A percentile compares a stretch with the other conserved stretches of the same genome.
These are phyloP conservation scores for Croton laevigatus DNA, from an alignment of 441 rosid species.

Conservation along the genomic window DNA sequence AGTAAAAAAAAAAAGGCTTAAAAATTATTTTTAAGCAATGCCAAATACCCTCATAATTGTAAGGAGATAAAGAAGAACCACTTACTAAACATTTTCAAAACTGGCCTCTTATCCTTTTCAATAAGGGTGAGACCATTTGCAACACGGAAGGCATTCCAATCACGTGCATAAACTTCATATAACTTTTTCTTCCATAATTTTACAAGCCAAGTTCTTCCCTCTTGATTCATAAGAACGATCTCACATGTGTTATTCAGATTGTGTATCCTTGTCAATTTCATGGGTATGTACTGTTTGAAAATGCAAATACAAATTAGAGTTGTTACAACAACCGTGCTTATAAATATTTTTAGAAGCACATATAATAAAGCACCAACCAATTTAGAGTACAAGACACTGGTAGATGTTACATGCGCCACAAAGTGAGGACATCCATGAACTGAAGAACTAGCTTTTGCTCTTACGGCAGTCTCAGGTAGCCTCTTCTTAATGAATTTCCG, in stretches of 20 bases:
- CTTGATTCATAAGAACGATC: conserved; percentile 7
- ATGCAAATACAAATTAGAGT: background rate
- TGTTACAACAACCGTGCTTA: too few relatives aligned
- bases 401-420: background rate
- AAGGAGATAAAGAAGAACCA: too few relatives aligned
- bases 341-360: background rate
- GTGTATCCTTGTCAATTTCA: conserved; percentile 3
- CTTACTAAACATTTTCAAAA: conserved; percentile 10
- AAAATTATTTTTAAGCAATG: too few relatives aligned
- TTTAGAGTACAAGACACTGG: background rate
- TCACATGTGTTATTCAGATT: background rate
- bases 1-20: too few relatives aligned
- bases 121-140: conserved; percentile 12
- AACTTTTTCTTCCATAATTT: background rate
- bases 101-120: conserved; percentile 1
- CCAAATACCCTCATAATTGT: too few relatives aligned
- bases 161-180: background rate
- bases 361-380: background rate
- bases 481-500: background rate
- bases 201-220: conserved; percentile 17
- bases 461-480: background rate
- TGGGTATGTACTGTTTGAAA: conserved; percentile 17
- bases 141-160: conserved; percentile 5
- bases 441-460: background rate
- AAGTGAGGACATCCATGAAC: conserved; percentile 6